Percentiles rank a stretch among this genome's conserved stretches.
phyloP scores from a whole-genome alignment of 495 filamentous ascomycete species.

The Aspergillus diversus region DNA sequence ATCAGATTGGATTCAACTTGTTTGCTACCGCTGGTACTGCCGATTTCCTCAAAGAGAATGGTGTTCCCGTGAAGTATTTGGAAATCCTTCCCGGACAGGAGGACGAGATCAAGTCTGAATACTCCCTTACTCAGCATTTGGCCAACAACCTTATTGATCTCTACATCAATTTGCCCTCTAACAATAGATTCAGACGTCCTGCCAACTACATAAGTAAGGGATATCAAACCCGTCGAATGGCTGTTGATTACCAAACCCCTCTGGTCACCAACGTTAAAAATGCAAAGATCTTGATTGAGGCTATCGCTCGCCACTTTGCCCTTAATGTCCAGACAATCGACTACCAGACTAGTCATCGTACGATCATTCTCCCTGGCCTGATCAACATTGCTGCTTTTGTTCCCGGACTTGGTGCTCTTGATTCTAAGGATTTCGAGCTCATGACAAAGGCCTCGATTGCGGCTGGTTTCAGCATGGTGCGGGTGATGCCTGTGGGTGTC shows the following conservation, averaged over 20 bases:
- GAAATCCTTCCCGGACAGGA: conserved; percentile 74
- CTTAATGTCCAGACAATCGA: conserved; percentile 80
- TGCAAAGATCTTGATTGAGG: conserved; percentile 94
- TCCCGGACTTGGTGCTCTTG: conserved; percentile 66
- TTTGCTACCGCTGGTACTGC: conserved; percentile 96
- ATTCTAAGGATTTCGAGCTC: conserved; percentile 68
- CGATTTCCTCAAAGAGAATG: conserved; percentile 91
- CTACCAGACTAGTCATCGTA: conserved; percentile 85
- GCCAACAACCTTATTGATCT: conserved; percentile 97
- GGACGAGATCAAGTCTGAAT: conserved; percentile 89
- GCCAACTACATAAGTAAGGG: conserved; percentile 99
- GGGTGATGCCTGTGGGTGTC: conserved; percentile 77
- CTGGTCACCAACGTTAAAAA: conserved; percentile 99
- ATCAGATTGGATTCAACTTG: conserved; percentile 87
- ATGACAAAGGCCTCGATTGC: conserved; percentile 77
- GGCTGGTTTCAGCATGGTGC: conserved; percentile 82
- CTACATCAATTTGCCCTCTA: conserved; percentile 98
- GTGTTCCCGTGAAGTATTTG: conserved; percentile 86
- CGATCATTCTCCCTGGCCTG: conserved; percentile 73
- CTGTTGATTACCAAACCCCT: conserved; percentile 97
- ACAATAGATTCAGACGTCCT: conserved; percentile 90
- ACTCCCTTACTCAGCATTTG: conserved; percentile 92
- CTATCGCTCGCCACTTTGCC: conserved; percentile 84
- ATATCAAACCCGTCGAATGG: conserved; percentile 94
- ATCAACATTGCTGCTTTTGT: conserved; percentile 84